Evolutionary conservation across 805 yeast genomes (phyloP).

Genomic region (Blastobotrys robertii): DNA sequence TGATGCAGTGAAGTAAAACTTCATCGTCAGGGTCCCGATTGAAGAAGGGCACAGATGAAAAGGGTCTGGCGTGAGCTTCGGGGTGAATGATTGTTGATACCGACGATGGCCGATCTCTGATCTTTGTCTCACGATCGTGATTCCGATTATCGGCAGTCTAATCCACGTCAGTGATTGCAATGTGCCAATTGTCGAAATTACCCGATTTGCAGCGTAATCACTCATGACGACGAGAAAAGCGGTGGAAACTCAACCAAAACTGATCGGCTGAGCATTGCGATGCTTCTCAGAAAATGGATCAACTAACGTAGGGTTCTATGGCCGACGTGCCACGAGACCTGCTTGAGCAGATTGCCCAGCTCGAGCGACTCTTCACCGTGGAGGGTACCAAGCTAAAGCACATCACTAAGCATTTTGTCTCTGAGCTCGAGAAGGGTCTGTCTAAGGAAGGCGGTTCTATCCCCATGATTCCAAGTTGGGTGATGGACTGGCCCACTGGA

Average conservation of each 20-base stretch:
- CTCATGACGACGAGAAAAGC: too few species aligned
- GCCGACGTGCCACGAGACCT: slow-evolving; percentile 59
- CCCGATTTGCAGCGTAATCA: too few species aligned
- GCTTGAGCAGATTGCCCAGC: slow-evolving; percentile 44
- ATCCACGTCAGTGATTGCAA: too few species aligned
- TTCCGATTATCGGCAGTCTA: too few species aligned
- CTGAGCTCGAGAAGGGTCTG: slow-evolving; percentile 76
- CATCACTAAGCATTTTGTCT: slow-evolving; percentile 66
- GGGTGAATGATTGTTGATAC: too few species aligned
- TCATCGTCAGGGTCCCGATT: too few species aligned
- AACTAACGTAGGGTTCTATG: slow-evolving; percentile 38
- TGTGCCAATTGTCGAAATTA: too few species aligned
- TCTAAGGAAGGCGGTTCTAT: slow-evolving; percentile 65
- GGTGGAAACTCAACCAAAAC: not conserved
- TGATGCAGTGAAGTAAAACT: too few species aligned
- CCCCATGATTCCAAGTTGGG: slow-evolving; percentile 98
- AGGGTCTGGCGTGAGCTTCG: too few species aligned
- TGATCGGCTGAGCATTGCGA: not conserved
- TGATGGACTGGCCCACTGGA: slow-evolving; percentile 87
- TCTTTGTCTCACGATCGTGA: too few species aligned
- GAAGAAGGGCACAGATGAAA: too few species aligned
- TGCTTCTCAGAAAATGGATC: not conserved
- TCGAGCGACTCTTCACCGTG: slow-evolving; percentile 57
- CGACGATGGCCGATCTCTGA: too few species aligned
- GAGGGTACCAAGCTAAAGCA: slow-evolving; percentile 47